phyloP scores from a whole-genome alignment of 2,329 filamentous ascomycete genomes.

The Phaeosphaeriaceae sp. region DNA sequence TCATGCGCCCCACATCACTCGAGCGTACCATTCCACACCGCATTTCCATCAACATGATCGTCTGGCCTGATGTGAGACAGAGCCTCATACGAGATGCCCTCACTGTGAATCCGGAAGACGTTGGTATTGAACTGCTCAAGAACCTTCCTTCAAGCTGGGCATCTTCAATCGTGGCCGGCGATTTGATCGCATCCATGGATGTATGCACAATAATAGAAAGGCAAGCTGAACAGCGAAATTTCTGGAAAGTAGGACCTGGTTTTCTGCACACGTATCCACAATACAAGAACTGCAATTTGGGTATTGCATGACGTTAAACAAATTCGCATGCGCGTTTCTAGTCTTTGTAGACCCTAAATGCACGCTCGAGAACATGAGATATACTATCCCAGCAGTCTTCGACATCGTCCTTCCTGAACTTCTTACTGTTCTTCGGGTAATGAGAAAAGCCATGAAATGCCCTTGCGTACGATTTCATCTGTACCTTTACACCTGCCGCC shows the following conservation, averaged over 20 bases:
- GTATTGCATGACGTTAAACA: neutral
- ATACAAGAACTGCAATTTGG: neutral
- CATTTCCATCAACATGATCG: slow-evolving; percentile 1
- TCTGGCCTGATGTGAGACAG: neutral
- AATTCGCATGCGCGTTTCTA: neutral
- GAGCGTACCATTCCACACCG: neutral
- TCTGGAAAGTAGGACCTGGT: neutral
- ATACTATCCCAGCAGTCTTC: neutral
- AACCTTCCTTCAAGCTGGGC: neutral
- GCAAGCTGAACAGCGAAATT: neutral
- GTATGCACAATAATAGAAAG: neutral
- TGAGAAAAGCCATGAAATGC: neutral
- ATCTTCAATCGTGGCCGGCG: neutral
- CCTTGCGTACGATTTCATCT: neutral
- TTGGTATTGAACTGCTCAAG: neutral
- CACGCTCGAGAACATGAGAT: neutral
- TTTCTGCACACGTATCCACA: neutral
- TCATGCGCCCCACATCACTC: neutral
- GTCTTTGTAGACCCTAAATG: neutral
- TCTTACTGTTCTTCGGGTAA: neutral
- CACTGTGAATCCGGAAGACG: neutral
- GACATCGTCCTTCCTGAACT: neutral
- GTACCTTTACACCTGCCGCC: neutral
- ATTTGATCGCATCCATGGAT: neutral
- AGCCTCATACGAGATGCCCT: neutral